These are phyloP conservation scores for Mucor saturninus DNA, from an alignment of 371 early-diverging fungal species.

Conservation along the genomic window DNA sequence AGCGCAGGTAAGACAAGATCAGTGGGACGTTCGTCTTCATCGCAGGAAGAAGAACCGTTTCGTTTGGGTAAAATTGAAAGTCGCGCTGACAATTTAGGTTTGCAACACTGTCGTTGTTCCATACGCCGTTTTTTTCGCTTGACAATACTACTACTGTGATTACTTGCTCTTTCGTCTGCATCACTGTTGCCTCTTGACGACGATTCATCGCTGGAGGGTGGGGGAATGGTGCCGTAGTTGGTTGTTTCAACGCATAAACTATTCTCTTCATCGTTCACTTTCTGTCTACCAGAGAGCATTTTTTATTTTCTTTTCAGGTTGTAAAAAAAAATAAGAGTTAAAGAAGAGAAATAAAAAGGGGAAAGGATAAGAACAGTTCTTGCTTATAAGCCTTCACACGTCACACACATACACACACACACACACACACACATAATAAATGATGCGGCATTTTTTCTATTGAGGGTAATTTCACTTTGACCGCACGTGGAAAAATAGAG, in stretches of 20 bases:
- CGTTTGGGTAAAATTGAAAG: constrained; percentile 10
- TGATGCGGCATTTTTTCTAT: constrained; percentile 4
- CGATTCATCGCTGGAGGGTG: constrained; percentile 15
- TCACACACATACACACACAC: neutral
- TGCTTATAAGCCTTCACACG: neutral
- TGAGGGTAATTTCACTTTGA: neutral
- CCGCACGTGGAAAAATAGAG: neutral
- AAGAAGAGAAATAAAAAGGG: neutral
- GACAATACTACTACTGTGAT: constrained; percentile 10
- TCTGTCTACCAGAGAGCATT: neutral
- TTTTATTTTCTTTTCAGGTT: neutral
- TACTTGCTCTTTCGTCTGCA: constrained; percentile 11
- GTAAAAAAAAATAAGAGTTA: neutral
- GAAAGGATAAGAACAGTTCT: neutral
- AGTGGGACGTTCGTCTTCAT: constrained; percentile 8
- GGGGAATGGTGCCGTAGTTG: constrained; percentile 10
- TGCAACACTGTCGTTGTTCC: constrained; percentile 24
- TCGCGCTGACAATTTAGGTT: constrained; percentile 10
- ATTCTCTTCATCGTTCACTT: constrained; percentile 21
- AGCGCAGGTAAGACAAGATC: constrained; percentile 43
- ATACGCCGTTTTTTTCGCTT: constrained; percentile 23
- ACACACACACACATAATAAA: neutral
- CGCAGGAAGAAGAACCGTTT: constrained; percentile 2
- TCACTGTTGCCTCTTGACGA: constrained; percentile 11
- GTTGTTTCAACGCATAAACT: constrained; percentile 14